A percentile compares a stretch with the other conserved stretches of the same genome.
These are phyloP conservation scores for Biscogniauxia sp. DNA, from an alignment of 2,329 filamentous ascomycete species.

Conservation along the genomic window DNA sequence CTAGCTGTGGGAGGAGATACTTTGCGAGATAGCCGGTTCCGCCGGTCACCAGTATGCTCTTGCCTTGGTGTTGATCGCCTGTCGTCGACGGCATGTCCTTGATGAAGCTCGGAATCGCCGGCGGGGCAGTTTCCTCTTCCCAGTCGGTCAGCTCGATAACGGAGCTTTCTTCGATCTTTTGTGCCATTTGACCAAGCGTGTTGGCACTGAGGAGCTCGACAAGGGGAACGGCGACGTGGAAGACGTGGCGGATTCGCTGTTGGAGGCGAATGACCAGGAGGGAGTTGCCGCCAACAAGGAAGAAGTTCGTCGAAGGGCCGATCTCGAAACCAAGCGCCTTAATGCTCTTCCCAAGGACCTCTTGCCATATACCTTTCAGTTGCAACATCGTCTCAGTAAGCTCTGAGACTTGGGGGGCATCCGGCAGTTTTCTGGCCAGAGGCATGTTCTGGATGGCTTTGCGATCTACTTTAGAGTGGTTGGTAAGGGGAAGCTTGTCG, in stretches of 20 bases:
- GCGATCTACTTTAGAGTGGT: conserved; percentile 15
- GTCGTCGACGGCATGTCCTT: neutral
- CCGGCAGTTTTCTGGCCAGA: conserved; percentile 3
- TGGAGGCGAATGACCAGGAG: conserved; percentile 16
- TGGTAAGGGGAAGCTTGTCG: conserved; percentile 10
- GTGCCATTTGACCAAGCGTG: conserved; percentile 16
- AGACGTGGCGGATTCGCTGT: conserved; percentile 4
- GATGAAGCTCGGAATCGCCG: conserved; percentile 10
- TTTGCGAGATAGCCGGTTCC: conserved; percentile 13
- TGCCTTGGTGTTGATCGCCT: neutral
- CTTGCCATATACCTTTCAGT: conserved; percentile 5
- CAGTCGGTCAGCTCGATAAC: conserved; percentile 10
- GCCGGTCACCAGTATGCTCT: conserved; percentile 19
- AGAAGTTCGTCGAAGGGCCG: conserved; percentile 16
- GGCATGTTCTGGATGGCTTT: conserved; percentile 8
- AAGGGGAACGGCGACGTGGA: conserved; percentile 9
- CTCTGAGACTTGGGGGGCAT: neutral
- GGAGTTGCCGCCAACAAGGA: conserved; percentile 23
- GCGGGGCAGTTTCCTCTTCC: conserved; percentile 13
- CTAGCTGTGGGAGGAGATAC: conserved; percentile 6
- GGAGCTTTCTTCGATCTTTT: conserved; percentile 1
- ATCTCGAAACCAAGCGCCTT: conserved; percentile 2
- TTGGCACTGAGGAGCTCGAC: conserved; percentile 12
- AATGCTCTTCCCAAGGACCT: conserved; percentile 3
- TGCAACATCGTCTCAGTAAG: conserved; percentile 5